A percentile compares a stretch with the other conserved stretches of the same genome.
These are phyloP conservation scores for Diplodia mutila DNA, from an alignment of 2,329 filamentous ascomycete genomes.

Conservation along the genomic window DNA sequence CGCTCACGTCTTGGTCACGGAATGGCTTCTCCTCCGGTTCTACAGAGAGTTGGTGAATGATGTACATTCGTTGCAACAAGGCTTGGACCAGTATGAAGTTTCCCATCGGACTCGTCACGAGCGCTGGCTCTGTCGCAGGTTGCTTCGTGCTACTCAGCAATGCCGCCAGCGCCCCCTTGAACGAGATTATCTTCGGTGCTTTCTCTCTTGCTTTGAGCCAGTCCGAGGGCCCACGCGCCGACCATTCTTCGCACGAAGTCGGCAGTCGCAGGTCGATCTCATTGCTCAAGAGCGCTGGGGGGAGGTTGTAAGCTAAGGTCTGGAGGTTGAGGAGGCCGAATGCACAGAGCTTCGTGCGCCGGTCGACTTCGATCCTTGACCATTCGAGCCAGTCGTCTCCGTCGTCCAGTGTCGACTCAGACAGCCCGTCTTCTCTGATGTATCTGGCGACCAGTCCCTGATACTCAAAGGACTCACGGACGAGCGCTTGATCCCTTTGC, in stretches of 20 bases:
- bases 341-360: constrained; percentile 12
- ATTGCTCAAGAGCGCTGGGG: neutral
- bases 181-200: neutral
- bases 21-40: constrained; percentile 28
- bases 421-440: constrained; percentile 6
- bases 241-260: constrained; percentile 8
- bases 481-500: neutral
- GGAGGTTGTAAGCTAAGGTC: neutral
- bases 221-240: neutral
- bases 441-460: constrained; percentile 4
- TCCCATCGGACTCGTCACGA: neutral
- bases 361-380: neutral
- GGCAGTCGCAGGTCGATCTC: constrained; percentile 4
- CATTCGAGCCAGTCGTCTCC: constrained; percentile 3
- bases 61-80: constrained; percentile 5
- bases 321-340: constrained; percentile 16
- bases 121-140: constrained; percentile 16
- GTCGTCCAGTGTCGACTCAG: neutral
- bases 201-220: constrained; percentile 26
- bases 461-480: constrained; percentile 11
- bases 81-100: constrained; percentile 15
- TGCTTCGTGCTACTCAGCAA: constrained; percentile 31
- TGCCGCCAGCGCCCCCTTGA: constrained; percentile 35
- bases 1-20: neutral
- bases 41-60: constrained; percentile 8